Percentiles rank a stretch among this genome's conserved stretches.
These are phyloP conservation scores for Kwoniella mangroviensis DNA, from an alignment of 768 basidiomycete genomes.

Conservation along the genomic window DNA sequence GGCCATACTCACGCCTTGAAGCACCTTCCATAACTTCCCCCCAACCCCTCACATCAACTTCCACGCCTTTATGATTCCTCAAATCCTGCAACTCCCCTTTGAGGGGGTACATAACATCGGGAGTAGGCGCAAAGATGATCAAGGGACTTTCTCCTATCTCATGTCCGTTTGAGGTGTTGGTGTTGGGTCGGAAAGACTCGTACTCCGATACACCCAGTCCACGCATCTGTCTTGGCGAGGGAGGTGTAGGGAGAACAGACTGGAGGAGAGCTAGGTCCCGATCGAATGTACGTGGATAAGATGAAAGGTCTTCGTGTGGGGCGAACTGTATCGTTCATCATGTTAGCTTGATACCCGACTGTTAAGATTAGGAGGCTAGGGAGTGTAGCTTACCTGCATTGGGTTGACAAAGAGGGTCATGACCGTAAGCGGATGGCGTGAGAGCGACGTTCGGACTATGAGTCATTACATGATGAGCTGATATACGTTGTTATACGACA, in stretches of 20 bases:
- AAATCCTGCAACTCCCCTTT: slow-evolving; percentile 78
- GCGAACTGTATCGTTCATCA: slow-evolving; percentile 65
- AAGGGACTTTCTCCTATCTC: slow-evolving; percentile 39
- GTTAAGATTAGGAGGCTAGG: background rate
- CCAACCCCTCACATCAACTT: slow-evolving; percentile 89
- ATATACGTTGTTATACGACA: background rate
- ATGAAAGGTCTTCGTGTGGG: slow-evolving; percentile 86
- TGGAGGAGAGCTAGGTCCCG: slow-evolving; percentile 71
- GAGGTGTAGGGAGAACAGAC: slow-evolving; percentile 31
- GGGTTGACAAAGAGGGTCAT: slow-evolving; percentile 98
- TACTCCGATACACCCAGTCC: slow-evolving; percentile 48
- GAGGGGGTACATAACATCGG: slow-evolving; percentile 87
- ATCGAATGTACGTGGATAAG: slow-evolving; percentile 86
- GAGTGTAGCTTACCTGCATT: slow-evolving; percentile 64
- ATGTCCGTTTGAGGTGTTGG: background rate
- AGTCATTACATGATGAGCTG: background rate
- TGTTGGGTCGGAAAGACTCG: slow-evolving; percentile 58
- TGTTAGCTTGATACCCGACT: background rate
- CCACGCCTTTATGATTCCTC: slow-evolving; percentile 77
- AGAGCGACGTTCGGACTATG: slow-evolving; percentile 75
- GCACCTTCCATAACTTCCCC: slow-evolving; percentile 90
- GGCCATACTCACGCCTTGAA: slow-evolving; percentile 68
- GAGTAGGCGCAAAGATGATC: slow-evolving; percentile 75
- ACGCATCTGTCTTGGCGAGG: slow-evolving; percentile 27
- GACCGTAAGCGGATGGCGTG: slow-evolving; percentile 80